Evolutionary conservation across 768 basidiomycete genomes (phyloP).

Genomic region (Favolaschia claudopus): DNA sequence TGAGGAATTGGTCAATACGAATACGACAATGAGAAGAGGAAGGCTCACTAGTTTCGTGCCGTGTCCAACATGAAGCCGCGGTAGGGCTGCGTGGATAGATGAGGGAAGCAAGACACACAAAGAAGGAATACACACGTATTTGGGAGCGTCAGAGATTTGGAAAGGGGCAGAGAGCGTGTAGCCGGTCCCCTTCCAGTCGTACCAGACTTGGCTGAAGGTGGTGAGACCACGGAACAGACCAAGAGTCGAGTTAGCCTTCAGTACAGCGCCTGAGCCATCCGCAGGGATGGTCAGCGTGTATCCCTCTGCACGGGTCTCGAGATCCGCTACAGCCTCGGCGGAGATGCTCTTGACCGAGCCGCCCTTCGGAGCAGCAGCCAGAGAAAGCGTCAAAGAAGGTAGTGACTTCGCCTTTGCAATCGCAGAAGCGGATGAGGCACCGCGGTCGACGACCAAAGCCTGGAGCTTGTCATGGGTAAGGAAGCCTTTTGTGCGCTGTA

Average conservation of each 20-base stretch:
- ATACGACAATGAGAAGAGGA: not conserved
- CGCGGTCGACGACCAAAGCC: slow-evolving; percentile 51
- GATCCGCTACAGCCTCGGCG: slow-evolving; percentile 42
- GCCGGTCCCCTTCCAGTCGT: slow-evolving; percentile 38
- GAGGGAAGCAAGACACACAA: not conserved
- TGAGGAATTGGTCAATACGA: not conserved
- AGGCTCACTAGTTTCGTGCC: slow-evolving; percentile 51
- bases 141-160: slow-evolving; percentile 53
- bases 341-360: slow-evolving; percentile 38
- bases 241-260: slow-evolving; percentile 52
- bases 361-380: slow-evolving; percentile 27
- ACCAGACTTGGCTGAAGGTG: slow-evolving; percentile 56
- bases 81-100: slow-evolving; percentile 41
- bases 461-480: slow-evolving; percentile 49
- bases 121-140: slow-evolving; percentile 30
- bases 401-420: slow-evolving; percentile 41
- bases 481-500: slow-evolving; percentile 39
- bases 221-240: slow-evolving; percentile 59
- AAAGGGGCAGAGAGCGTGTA: slow-evolving; percentile 50
- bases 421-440: slow-evolving; percentile 39
- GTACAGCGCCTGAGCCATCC: slow-evolving; percentile 45
- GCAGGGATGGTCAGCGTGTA: slow-evolving; percentile 51
- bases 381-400: slow-evolving; percentile 39
- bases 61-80: slow-evolving; percentile 68
- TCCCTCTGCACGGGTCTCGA: slow-evolving; percentile 50